phyloP scores from a whole-genome alignment of 129 eudicot genomes.

The Cynara cardunculus region DNA sequence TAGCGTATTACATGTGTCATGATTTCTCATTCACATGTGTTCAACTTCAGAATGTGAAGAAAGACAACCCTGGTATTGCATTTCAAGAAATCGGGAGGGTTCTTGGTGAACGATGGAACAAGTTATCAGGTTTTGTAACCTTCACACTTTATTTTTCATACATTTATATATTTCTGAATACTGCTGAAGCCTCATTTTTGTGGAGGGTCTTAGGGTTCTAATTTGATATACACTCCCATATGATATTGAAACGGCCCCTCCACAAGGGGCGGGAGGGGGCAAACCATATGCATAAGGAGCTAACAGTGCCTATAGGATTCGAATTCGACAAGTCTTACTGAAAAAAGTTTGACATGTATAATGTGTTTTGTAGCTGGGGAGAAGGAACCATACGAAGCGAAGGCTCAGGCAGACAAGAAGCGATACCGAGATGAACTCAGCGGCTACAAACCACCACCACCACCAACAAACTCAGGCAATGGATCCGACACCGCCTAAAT shows the following conservation, averaged over 20 bases:
- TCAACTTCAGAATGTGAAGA: slow-evolving; percentile 55
- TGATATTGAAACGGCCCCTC: too few relatives aligned
- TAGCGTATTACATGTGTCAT: not conserved
- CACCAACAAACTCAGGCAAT: slow-evolving; percentile 33
- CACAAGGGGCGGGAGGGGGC: too few relatives aligned
- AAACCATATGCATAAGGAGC: not conserved
- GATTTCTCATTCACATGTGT: not conserved
- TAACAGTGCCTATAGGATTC: not conserved
- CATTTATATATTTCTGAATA: not conserved
- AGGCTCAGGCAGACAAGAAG: slow-evolving; percentile 61
- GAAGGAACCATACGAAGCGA: slow-evolving; percentile 79
- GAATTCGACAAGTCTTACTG: not conserved
- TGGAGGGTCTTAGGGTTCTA: not conserved
- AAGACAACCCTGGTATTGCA: slow-evolving; percentile 58
- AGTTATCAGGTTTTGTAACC: slow-evolving; percentile 53
- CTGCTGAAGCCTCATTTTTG: not conserved
- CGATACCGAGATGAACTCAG: slow-evolving; percentile 57
- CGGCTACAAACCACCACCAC: slow-evolving; percentile 51
- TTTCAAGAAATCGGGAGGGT: slow-evolving; percentile 60
- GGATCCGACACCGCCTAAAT: slow-evolving; percentile 20
- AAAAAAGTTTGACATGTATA: not conserved
- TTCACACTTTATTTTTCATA: not conserved
- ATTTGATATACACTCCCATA: not conserved
- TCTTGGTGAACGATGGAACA: slow-evolving; percentile 81
- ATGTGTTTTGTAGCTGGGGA: slow-evolving; percentile 49